Percentiles rank a stretch among this genome's conserved stretches.
phyloP scores from a whole-genome alignment of 2,329 filamentous ascomycete genomes.

The Epichloe gansuensis region DNA sequence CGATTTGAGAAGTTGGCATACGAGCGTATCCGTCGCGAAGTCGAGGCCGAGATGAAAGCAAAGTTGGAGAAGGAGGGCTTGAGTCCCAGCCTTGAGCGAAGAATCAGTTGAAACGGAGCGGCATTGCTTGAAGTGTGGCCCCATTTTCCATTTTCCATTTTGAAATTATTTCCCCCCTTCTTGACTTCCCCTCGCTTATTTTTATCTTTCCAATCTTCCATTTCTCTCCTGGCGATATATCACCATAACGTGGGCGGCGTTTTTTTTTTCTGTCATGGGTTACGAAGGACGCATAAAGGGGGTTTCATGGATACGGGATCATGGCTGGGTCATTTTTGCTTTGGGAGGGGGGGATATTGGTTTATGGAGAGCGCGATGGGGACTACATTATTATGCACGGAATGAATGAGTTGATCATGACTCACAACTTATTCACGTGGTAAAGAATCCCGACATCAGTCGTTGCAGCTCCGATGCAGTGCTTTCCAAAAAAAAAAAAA shows the following conservation, averaged over 20 bases:
- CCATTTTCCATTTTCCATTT: too few relatives aligned
- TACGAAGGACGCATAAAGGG: slow-evolving; percentile 6
- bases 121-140: not conserved
- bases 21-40: slow-evolving; percentile 60
- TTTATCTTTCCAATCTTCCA: not conserved
- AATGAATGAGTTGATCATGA: too few relatives aligned
- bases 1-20: slow-evolving; percentile 82
- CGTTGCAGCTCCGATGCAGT: too few relatives aligned
- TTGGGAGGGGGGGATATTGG: too few relatives aligned
- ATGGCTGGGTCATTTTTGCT: not conserved
- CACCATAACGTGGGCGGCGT: slow-evolving; percentile 4
- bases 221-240: not conserved
- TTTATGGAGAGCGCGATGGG: too few relatives aligned
- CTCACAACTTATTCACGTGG: too few relatives aligned
- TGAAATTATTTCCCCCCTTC: not conserved
- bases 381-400: too few relatives aligned
- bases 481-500: too few relatives aligned
- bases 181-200: not conserved
- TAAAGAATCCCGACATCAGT: too few relatives aligned
- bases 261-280: not conserved
- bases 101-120: slow-evolving; percentile 31
- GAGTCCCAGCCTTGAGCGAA: slow-evolving; percentile 29
- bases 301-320: not conserved
- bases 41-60: slow-evolving; percentile 36
- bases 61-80: slow-evolving; percentile 33